Conservation (phyloP, 805 yeast species). For the Kregervanrija fluxuum region DNA sequence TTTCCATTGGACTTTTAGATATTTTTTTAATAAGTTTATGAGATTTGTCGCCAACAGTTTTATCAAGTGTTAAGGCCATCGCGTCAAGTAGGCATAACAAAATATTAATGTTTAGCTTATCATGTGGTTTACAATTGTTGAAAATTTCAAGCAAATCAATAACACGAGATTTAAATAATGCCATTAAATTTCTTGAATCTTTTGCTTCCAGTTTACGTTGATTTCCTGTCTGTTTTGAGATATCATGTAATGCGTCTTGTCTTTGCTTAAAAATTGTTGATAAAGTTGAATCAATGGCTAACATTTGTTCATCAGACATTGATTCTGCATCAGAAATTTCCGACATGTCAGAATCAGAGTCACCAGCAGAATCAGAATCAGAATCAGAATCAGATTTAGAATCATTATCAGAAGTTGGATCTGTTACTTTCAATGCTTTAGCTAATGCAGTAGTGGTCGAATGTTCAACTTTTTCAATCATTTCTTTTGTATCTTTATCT, state of each 20-base stretch:
- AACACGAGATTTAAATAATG: constrained; percentile 69
- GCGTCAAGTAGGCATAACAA: constrained; percentile 52
- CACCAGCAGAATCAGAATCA: constrained; percentile 25
- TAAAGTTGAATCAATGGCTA: constrained; percentile 82
- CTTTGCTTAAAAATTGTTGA: constrained; percentile 82
- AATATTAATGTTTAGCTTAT: constrained; percentile 34
- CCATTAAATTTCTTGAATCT: constrained; percentile 74
- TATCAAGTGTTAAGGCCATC: constrained; percentile 63
- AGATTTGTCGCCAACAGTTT: constrained; percentile 64
- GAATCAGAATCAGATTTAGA: constrained; percentile 26
- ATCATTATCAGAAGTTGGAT: constrained; percentile 23
- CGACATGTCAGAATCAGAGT: constrained; percentile 25
- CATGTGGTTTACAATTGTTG: constrained; percentile 37
- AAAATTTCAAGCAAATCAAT: constrained; percentile 70
- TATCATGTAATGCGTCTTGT: constrained; percentile 48
- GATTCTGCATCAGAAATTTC: constrained; percentile 48
- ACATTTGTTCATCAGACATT: constrained; percentile 95
- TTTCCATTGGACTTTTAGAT: constrained; percentile 36
- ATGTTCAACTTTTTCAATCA: constrained; percentile 27
- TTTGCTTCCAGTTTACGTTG: constrained; percentile 65
- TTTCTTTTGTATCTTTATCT: constrained; percentile 29
- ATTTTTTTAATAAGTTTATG: constrained; percentile 63
- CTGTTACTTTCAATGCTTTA: constrained; percentile 61
- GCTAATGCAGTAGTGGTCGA: constrained; percentile 61
- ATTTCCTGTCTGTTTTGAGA: constrained; percentile 36